phyloP scores from a whole-genome alignment of 208 protist species.

The Leishmania mexicana region DNA sequence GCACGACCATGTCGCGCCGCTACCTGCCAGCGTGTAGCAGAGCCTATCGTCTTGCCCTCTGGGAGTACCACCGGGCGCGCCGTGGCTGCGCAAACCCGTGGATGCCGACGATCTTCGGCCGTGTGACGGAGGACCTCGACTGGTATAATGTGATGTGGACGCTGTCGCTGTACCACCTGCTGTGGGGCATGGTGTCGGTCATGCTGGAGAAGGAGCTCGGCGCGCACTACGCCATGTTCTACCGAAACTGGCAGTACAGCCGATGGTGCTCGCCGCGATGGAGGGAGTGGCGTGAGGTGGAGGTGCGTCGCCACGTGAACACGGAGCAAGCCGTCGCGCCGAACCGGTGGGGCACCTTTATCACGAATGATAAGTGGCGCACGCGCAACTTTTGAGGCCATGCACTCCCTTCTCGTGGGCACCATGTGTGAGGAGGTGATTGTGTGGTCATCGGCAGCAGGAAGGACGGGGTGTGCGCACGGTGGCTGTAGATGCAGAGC shows the following conservation, averaged over 20 bases:
- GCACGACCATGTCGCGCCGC: constrained; percentile 53
- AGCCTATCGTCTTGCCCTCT: constrained; percentile 74
- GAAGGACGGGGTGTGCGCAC: neutral
- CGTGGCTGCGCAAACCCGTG: constrained; percentile 68
- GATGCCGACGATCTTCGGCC: constrained; percentile 64
- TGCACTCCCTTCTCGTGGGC: neutral
- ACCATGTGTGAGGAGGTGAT: neutral
- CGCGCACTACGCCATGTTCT: constrained; percentile 87
- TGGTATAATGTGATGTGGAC: constrained; percentile 83
- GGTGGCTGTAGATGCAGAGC: neutral
- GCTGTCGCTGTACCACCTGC: constrained; percentile 67
- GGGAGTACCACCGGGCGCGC: constrained; percentile 74
- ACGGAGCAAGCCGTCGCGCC: constrained; percentile 58
- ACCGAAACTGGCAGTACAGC: constrained; percentile 63
- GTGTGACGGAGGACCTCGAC: constrained; percentile 74
- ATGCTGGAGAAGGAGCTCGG: constrained; percentile 72
- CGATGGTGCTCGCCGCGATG: constrained; percentile 84
- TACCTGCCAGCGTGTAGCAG: constrained; percentile 44
- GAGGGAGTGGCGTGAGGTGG: constrained; percentile 84
- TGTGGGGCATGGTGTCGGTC: constrained; percentile 72
- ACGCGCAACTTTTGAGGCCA: constrained; percentile 44
- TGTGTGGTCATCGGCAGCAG: neutral
- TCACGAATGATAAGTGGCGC: constrained; percentile 74
- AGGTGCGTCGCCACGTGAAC: constrained; percentile 61
- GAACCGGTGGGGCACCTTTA: constrained; percentile 69